phyloP scores from a whole-genome alignment of 805 yeast genomes.

The Ogataea haglerorum region DNA sequence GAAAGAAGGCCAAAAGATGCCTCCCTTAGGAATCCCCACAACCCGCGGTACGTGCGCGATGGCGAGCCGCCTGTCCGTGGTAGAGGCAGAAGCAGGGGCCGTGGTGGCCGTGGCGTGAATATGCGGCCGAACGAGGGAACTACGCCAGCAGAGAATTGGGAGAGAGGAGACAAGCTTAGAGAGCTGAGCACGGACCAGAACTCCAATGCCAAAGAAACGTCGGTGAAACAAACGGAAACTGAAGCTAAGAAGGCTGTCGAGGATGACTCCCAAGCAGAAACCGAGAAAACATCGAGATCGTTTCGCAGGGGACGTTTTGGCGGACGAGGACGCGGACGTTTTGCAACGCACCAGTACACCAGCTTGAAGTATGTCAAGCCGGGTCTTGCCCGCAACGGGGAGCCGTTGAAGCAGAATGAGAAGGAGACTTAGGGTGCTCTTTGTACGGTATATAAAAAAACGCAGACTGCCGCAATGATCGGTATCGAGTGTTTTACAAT shows the following conservation, averaged over 20 bases:
- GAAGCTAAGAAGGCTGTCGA: background rate
- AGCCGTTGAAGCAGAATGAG: constrained; percentile 10
- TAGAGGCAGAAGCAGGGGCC: constrained; percentile 1
- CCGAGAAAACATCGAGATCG: background rate
- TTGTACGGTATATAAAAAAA: constrained; percentile 5
- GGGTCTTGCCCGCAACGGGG: constrained; percentile 23
- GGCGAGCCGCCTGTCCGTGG: constrained; percentile 6
- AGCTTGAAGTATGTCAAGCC: constrained; percentile 27
- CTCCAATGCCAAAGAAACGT: background rate
- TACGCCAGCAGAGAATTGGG: constrained; percentile 3
- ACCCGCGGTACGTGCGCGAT: constrained; percentile 5
- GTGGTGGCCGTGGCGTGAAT: background rate
- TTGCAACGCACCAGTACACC: constrained; percentile 12
- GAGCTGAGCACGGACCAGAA: constrained; percentile 3
- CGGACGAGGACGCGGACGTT: constrained; percentile 17
- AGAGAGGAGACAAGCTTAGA: constrained; percentile 12
- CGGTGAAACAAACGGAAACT: background rate
- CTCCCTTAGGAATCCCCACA: background rate
- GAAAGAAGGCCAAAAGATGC: constrained; percentile 5
- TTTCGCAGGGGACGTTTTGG: background rate
- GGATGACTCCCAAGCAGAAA: constrained; percentile 1
- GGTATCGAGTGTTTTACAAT: constrained; percentile 37
- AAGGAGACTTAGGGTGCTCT: background rate
- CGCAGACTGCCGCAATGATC: constrained; percentile 33
- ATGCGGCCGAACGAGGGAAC: background rate